Conservation (phyloP, 2,329 filamentous ascomycete species). For the Aspergillus thermomutatus region DNA sequence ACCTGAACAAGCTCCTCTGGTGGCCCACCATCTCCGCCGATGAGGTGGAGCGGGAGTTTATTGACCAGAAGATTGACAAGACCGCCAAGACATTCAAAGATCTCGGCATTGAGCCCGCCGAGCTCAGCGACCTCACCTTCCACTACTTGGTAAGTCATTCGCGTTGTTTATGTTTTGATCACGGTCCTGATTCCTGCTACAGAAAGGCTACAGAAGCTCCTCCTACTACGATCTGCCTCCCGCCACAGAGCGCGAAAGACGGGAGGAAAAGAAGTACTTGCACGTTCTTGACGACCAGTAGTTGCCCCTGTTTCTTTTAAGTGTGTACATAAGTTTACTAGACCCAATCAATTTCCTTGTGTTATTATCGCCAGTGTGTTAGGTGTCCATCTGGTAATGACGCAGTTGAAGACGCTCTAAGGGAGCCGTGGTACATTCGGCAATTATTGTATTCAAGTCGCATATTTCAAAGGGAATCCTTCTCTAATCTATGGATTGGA, state of each 20-base stretch:
- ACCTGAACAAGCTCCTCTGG: conserved; percentile 82
- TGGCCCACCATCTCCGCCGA: conserved; percentile 82
- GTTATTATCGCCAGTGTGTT: conserved; percentile 14
- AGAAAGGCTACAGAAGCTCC: conserved; percentile 88
- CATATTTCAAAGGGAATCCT: background rate
- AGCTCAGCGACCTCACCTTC: conserved; percentile 83
- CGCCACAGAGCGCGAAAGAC: conserved; percentile 89
- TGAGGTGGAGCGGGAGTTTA: conserved; percentile 85
- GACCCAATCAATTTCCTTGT: conserved; percentile 35
- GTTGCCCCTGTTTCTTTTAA: conserved; percentile 31
- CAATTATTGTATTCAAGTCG: background rate
- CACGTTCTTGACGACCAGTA: conserved; percentile 89
- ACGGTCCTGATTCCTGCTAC: conserved; percentile 18
- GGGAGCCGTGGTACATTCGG: background rate
- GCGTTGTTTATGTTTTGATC: background rate
- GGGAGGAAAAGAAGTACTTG: conserved; percentile 93
- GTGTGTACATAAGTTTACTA: conserved; percentile 41
- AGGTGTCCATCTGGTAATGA: background rate
- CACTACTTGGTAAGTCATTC: conserved; percentile 75
- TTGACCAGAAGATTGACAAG: conserved; percentile 87
- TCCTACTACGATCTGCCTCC: conserved; percentile 91
- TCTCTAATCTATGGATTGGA: background rate
- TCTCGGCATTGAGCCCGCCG: conserved; percentile 81
- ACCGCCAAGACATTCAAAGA: conserved; percentile 94
- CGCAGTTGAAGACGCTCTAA: background rate